Evolutionary conservation across 257 asterid genomes (phyloP), one percentile per base, ranked within the genome.

Genomic region (Capsicum baccatum): DNA sequence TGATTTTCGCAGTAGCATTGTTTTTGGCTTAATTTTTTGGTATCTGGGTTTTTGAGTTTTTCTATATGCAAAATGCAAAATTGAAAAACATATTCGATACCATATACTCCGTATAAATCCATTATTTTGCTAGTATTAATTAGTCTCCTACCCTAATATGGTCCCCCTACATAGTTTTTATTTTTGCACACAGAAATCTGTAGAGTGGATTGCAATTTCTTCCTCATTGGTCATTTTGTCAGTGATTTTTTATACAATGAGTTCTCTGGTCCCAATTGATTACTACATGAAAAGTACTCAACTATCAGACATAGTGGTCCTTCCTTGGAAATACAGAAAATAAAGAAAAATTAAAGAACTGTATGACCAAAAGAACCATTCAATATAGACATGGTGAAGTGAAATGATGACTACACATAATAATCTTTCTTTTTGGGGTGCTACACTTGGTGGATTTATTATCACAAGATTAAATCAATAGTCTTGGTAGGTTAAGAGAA

Each of bases 271-370:
- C 50, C 82, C 66, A 78, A 33, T 4, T 52, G 13, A 17, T 54
- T 78, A 78, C 5, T 14, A 26, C 82, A 78, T 78, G 33, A 26
- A 26, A 78, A 33, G 50, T 11, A 76, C 64, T 54, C 63, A 54
- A 12, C 8, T 39, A 14, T 78, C 82, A 78, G 66, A 78, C 15
- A 33, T 8, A 16, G 82, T 78, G 64, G 50, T 78, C 82, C 82
- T 78, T 74, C 62, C 12, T 56, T 4, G 19, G 16, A 26, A 15
- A 26, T 13, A 54, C 33, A 33, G 11, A 54, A 52, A 48, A 73
- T 12, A 1, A 12, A 11, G 8, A 47, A 76, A 26, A 42, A 1
- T 33, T 62, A 19, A 3, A 74, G 16, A 76, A 78, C 9, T 54
- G 14, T 14, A 54, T 74, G 62, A 50, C 62, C 19, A 74, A 50